Conservation (phyloP, 306 rosid genomes). For the Vigna trinervia region DNA sequence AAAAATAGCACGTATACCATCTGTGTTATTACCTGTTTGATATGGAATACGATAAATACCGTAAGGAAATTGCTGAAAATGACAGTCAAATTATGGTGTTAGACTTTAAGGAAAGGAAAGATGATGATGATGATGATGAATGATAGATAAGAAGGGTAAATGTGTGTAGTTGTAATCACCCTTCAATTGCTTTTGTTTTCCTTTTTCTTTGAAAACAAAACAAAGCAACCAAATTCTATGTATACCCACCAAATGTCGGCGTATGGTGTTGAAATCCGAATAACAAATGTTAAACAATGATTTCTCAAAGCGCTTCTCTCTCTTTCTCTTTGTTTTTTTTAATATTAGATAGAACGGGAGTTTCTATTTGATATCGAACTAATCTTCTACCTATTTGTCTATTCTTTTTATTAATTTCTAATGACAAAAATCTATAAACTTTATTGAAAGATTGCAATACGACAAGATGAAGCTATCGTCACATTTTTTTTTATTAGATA, state of each 20-base stretch:
- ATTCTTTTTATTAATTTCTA: not conserved
- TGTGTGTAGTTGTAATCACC: conserved; percentile 2
- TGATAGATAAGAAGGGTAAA: not conserved
- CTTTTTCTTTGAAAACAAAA: conserved; percentile 37
- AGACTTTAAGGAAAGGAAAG: conserved; percentile 17
- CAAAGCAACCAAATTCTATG: conserved; percentile 17
- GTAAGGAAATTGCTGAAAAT: conserved; percentile 21
- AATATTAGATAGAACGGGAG: too few relatives aligned
- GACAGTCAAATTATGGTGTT: conserved; percentile 10
- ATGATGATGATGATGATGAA: not conserved
- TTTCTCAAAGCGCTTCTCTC: not conserved
- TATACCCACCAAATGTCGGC: conserved; percentile 34
- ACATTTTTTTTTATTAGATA: not conserved
- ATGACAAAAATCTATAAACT: not conserved
- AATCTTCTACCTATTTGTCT: not conserved
- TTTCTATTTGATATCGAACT: too few relatives aligned
- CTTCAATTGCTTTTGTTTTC: not conserved
- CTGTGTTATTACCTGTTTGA: not conserved
- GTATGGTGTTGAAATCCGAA: conserved; percentile 4
- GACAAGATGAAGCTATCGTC: not conserved
- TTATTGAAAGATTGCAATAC: not conserved
- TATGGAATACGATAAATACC: not conserved
- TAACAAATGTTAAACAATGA: not conserved
- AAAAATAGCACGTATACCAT: conserved; percentile 12
- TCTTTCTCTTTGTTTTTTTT: not conserved